Evolutionary conservation across 768 basidiomycete genomes (phyloP).

Genomic region (Mycena pura): DNA sequence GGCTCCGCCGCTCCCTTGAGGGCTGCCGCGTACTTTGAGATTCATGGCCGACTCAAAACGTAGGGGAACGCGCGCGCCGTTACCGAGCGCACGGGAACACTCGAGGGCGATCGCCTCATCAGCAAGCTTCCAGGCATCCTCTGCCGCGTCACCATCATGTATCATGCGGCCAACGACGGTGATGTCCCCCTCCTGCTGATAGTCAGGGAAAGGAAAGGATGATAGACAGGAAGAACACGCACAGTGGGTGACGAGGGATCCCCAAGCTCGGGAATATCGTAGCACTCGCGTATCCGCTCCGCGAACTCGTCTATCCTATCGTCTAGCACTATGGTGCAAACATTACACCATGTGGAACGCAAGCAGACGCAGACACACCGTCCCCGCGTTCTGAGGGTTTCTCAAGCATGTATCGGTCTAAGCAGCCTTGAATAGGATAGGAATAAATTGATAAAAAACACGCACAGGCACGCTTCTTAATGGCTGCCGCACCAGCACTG

Average conservation of each 20-base stretch:
- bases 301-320: slow-evolving; percentile 87
- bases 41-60: slow-evolving; percentile 72
- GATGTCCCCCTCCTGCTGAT: slow-evolving; percentile 62
- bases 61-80: slow-evolving; percentile 71
- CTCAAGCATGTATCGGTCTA: slow-evolving; percentile 95
- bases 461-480: slow-evolving; percentile 65
- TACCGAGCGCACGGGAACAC: slow-evolving; percentile 77
- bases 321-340: slow-evolving; percentile 67
- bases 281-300: slow-evolving; percentile 72
- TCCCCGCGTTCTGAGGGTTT: slow-evolving; percentile 84
- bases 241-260: slow-evolving; percentile 67
- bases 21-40: slow-evolving; percentile 69
- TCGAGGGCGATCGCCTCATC: slow-evolving; percentile 82
- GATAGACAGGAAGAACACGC: slow-evolving; percentile 25
- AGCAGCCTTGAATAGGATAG: background rate
- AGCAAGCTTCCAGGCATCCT: slow-evolving; percentile 67
- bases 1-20: slow-evolving; percentile 65
- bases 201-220: slow-evolving; percentile 3
- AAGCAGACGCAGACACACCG: slow-evolving; percentile 53
- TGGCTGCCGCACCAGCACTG: slow-evolving; percentile 40
- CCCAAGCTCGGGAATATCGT: slow-evolving; percentile 74
- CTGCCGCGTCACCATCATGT: slow-evolving; percentile 66
- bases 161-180: slow-evolving; percentile 77
- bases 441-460: slow-evolving; percentile 11
- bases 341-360: background rate